phyloP scores from a whole-genome alignment of 2,329 filamentous ascomycete genomes.

The Penicillium sp. region DNA sequence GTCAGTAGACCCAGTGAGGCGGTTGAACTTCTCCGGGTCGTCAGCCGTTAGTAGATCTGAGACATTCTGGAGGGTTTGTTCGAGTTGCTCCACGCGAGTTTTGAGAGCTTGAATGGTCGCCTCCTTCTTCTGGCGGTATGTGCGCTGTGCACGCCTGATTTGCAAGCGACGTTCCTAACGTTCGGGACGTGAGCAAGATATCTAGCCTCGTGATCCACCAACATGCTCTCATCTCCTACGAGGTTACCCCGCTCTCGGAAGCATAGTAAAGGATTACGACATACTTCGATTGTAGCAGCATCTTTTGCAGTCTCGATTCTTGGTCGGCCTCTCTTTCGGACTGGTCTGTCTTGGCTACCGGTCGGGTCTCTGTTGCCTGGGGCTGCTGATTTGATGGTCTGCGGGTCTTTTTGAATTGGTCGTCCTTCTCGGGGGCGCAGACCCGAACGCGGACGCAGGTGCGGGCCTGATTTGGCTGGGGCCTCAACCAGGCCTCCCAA shows the following conservation, averaged over 20 bases:
- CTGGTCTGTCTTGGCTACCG: constrained; percentile 14
- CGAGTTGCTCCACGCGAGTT: constrained; percentile 69
- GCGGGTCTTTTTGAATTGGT: constrained; percentile 6
- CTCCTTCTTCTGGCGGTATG: constrained; percentile 84
- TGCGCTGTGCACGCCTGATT: constrained; percentile 82
- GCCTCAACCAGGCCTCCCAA: background rate
- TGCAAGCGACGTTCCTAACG: constrained; percentile 69
- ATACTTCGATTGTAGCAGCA: constrained; percentile 29
- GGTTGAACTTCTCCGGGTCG: background rate
- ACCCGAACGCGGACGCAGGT: constrained; percentile 8
- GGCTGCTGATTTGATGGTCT: constrained; percentile 15
- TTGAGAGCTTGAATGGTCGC: constrained; percentile 75
- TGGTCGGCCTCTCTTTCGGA: constrained; percentile 29
- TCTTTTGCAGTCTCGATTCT: constrained; percentile 25
- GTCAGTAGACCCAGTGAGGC: background rate
- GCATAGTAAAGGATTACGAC: background rate
- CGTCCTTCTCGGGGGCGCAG: constrained; percentile 3
- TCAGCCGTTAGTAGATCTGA: constrained; percentile 17
- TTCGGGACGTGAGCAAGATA: constrained; percentile 10
- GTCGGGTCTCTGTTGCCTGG: constrained; percentile 5
- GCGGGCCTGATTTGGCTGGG: constrained; percentile 14
- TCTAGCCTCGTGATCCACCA: background rate
- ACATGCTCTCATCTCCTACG: background rate
- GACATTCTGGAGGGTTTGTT: constrained; percentile 45
- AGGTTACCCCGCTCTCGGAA: background rate